Percentiles rank a stretch among this genome's conserved stretches.
Evolutionary conservation across 495 filamentous ascomycete genomes (phyloP).

Genomic region (Oleoguttula mirabilis): DNA sequence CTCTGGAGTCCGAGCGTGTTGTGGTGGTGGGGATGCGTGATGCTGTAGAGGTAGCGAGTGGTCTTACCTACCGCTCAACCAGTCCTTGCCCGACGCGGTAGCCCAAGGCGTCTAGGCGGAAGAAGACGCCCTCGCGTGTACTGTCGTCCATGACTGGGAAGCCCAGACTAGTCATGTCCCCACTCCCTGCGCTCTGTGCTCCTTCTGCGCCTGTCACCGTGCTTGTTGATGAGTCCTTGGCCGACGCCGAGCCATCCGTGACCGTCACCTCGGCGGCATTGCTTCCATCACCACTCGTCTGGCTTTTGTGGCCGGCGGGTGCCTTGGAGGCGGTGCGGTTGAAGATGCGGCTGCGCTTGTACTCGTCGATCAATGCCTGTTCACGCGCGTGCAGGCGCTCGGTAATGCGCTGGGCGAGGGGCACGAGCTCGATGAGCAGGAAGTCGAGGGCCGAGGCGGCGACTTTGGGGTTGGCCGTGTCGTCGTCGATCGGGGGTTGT

Average conservation of each 20-base stretch:
- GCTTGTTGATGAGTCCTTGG: neutral
- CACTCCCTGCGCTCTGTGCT: neutral
- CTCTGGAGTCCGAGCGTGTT: neutral
- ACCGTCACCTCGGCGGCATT: neutral
- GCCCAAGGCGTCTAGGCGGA: conserved; percentile 69
- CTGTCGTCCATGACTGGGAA: conserved; percentile 51
- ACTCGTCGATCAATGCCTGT: conserved; percentile 30
- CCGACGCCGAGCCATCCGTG: neutral
- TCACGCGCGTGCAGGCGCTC: conserved; percentile 34
- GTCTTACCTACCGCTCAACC: conserved; percentile 62
- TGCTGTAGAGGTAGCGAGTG: no score
- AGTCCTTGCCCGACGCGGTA: conserved; percentile 90
- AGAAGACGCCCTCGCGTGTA: conserved; percentile 68
- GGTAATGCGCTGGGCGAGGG: conserved; percentile 71
- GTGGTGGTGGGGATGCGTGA: no score
- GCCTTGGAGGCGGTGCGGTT: conserved; percentile 7
- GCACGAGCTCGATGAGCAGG: conserved; percentile 90
- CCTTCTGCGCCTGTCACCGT: conserved; percentile 8
- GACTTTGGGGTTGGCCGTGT: conserved; percentile 66
- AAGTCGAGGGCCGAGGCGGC: conserved; percentile 78
- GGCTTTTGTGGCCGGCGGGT: conserved; percentile 2
- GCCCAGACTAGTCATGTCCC: conserved; percentile 9
- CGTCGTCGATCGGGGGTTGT: conserved; percentile 24
- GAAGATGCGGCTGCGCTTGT: conserved; percentile 14
- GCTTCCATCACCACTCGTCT: neutral